Evolutionary conservation across 345 rosid species (phyloP), one percentile per base, ranked within the genome.

Genomic region (Garcia nutans): DNA sequence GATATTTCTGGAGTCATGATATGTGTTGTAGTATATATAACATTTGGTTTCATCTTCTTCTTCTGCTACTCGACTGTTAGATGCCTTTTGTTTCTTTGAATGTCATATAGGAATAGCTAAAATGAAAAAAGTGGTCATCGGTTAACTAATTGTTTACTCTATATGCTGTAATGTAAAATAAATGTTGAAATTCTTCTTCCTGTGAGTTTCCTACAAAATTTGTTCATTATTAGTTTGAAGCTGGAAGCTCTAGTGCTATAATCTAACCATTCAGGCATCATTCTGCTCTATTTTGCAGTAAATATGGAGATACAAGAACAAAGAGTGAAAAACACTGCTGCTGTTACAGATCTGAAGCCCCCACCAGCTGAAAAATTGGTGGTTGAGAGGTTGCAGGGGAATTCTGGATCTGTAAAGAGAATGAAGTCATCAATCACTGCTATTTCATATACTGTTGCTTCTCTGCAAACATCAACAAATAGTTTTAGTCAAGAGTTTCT

Each of bases 401-500:
- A 89, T 74, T 93, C 87, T 62, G 93, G 94, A 77, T 92, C 97
- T 11, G 22, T 87, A 64, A 92, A 81, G 78, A 85, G 89, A 84
- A 85, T 82, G 78, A 91, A 88, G 76, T 89, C 97, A 33, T 97
- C 97, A 41, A 88, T 89, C 45, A 89, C 89, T 60, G 95, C 97
- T 55, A 85, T 97, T 59, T 81, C 93, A 1, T 92, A 93, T 81
- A 86, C 93, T 4, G 93, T 93, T 62, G 97, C 97, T 28, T 80
- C 97, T 77, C 92, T 96, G 37, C 99, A 96, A 84, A 83, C 87
- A 20, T 93, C 96, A 71, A 91, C 98, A 41, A 93, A 90, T 83
- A 96, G 99, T 86, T 93, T 96, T 73, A 86, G 95, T 78, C 99
- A 93, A 86, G 99, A 96, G 79, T 85, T 78, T 83, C 83, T 96